Evolutionary conservation across 495 filamentous ascomycete genomes (phyloP), one percentile per base, ranked within the genome.

Genomic region (Lichina pygmaea): DNA sequence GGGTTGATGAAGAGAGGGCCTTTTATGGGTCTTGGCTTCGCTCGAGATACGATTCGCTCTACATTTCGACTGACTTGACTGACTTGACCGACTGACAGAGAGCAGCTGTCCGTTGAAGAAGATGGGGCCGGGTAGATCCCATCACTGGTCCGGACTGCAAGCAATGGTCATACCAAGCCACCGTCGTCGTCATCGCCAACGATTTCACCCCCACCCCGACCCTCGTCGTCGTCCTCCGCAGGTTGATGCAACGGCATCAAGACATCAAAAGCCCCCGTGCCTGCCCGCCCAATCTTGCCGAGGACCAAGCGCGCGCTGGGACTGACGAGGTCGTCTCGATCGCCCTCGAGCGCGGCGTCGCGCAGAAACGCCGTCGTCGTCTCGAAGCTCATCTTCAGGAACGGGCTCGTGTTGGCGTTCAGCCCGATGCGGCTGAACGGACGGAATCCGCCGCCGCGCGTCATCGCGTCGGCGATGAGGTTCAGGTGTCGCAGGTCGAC

Each of bases 311-410:
- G 71, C 49, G 77, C 75, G 58, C 78, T 86, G 6, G 89, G 91
- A 51, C 74, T 81, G 48, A 67, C 76, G 45, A 99, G 67, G 54
- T 81, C 77, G 61, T 99, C 89, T 66, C 73, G 78, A 58, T 93
- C 89, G 44, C 78, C 72, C 53, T 93, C 84, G 39, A 86, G 58
- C 13, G 92, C 82, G 30, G 86, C 85, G 51, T 93, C 86, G 57
- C 77, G 81, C 58, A 95, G 66, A 63, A 92, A 94, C 2, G 78
- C 78, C 34, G 93, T 71, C 16, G 89, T 95, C 6, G 89, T 95
- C 67, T 99, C 86, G 65, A 94, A 95, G 59, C 81, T 91, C 84
- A 93, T 93, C 69, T 94, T 93, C 60, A 86, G 77, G 50, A 95
- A 84, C 0, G 89, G 85, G 44, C 78, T 86, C 12, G 81, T 74